Percentiles rank a stretch among this genome's conserved stretches.
Conservation (phyloP, 2,329 filamentous ascomycete species). For the Cephalotrichum gorgonifer region DNA sequence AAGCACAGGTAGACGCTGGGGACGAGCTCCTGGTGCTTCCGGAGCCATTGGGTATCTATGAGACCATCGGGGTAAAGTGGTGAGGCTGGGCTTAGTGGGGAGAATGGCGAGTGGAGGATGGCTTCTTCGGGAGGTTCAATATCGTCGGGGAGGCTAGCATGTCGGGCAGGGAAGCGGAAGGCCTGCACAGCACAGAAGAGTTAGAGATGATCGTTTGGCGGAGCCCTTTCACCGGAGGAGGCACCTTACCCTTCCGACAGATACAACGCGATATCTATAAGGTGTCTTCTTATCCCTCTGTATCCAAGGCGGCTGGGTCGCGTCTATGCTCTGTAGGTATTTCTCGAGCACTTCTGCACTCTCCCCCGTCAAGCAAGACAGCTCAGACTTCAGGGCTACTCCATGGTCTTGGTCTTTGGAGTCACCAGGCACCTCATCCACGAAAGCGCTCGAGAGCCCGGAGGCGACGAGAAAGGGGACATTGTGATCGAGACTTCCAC, state of each 20-base stretch:
- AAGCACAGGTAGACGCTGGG: slow-evolving; percentile 75
- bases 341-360: slow-evolving; percentile 55
- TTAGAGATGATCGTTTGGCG: background rate
- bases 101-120: slow-evolving; percentile 81
- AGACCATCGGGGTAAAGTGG: slow-evolving; percentile 82
- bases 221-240: background rate
- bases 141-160: slow-evolving; percentile 41
- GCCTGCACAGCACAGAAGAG: slow-evolving; percentile 26
- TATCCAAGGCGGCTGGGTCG: slow-evolving; percentile 56
- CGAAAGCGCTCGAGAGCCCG: slow-evolving; percentile 46
- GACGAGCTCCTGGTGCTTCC: slow-evolving; percentile 78
- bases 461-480: slow-evolving; percentile 76
- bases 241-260: slow-evolving; percentile 62
- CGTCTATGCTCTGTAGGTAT: slow-evolving; percentile 57
- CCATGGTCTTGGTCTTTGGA: slow-evolving; percentile 46
- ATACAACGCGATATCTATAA: slow-evolving; percentile 58
- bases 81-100: slow-evolving; percentile 76
- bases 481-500: slow-evolving; percentile 75
- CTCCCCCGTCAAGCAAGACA: slow-evolving; percentile 54
- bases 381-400: slow-evolving; percentile 57
- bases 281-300: slow-evolving; percentile 39
- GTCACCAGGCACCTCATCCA: slow-evolving; percentile 29
- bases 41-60: slow-evolving; percentile 70
- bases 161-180: slow-evolving; percentile 46
- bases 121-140: slow-evolving; percentile 36